A percentile compares a stretch with the other conserved stretches of the same genome.
These are phyloP conservation scores for Boeremia exigua DNA, from an alignment of 2,329 filamentous ascomycete genomes.

Conservation along the genomic window DNA sequence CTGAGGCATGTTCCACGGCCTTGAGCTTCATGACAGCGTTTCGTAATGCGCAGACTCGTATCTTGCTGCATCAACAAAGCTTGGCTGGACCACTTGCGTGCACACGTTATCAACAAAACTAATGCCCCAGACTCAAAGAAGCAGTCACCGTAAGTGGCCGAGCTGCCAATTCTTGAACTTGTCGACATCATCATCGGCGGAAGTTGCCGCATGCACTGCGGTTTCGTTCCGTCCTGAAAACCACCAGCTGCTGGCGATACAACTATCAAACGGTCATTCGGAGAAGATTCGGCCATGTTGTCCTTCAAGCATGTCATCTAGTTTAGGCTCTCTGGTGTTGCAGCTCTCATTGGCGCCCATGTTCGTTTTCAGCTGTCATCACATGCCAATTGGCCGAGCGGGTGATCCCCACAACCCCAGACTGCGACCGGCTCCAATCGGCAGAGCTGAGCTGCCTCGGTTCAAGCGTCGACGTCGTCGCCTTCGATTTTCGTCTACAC, in stretches of 20 bases:
- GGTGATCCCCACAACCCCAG: constrained; percentile 11
- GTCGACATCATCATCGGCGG: constrained; percentile 4
- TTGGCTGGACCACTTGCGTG: no score
- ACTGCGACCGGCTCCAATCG: constrained; percentile 19
- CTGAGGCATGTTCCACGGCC: background rate
- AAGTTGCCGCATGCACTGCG: background rate
- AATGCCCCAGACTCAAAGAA: no score
- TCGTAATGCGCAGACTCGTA: no score
- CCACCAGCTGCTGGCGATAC: background rate
- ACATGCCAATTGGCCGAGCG: constrained; percentile 8
- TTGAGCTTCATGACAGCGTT: no score
- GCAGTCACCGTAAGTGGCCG: background rate
- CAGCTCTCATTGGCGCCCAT: background rate
- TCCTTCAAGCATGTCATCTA: no score
- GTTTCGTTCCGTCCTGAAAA: background rate
- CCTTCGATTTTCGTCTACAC: background rate
- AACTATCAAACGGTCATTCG: background rate
- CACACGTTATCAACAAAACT: no score
- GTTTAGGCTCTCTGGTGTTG: background rate
- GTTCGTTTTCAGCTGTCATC: background rate
- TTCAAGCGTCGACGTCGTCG: background rate
- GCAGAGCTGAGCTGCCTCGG: constrained; percentile 17
- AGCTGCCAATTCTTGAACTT: background rate
- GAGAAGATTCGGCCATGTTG: background rate
- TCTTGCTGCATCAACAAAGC: no score